Base-by-base conservation (phyloP, 164 flowering plant species). In the Saururus chinensis region DNA sequence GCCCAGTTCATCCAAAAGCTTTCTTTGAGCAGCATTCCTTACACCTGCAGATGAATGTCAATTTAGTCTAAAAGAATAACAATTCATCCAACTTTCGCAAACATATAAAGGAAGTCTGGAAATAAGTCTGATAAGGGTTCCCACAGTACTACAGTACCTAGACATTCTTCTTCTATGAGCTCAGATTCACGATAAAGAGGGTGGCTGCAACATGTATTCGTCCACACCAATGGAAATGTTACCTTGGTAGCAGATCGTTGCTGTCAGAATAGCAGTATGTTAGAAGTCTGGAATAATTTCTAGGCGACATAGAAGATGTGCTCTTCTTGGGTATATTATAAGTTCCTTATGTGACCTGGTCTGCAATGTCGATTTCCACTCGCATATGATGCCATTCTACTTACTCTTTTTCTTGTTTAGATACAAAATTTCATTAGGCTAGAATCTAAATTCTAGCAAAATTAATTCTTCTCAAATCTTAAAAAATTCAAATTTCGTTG, bases 121-220 rank as follows among this genome's bases (percentile, higher is more conserved):
- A 60, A 1, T 25, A 19, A 41, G 22, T 22, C 37, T 30, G 37
- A 30, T 30, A 30, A 25, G 59, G 2, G 54, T 26, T 48, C 17
- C 22, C 1, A 41, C 19, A 40, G 35, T 6, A 52, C 19, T 0
- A 60, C n/a, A 20, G 42, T 90, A 93, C 99, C 97, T 37, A 93
- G 89, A 48, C 60, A 71, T 61, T 85, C 71, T 70, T 90, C 96
- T 21, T 80, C 74, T 22, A 88, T 87, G 63, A 93, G 92, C 84
- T 93, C 99, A 21, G 97, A 86, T 37, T 93, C 95, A 37, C 99
- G 87, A 75, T 82, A 85, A 37, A 93, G 80, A 3, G 96, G 96
- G 72, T 93, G 99, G 79, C 99, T 93, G 76, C 99, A 93, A 76
- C 99, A 93, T 57, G 99, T 87, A 81, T 93, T 93, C 64, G 99